Percentiles rank a stretch among this genome's conserved stretches.
Conservation (phyloP, 2,329 filamentous ascomycete genomes). For the Mycosphaerella sp. region DNA sequence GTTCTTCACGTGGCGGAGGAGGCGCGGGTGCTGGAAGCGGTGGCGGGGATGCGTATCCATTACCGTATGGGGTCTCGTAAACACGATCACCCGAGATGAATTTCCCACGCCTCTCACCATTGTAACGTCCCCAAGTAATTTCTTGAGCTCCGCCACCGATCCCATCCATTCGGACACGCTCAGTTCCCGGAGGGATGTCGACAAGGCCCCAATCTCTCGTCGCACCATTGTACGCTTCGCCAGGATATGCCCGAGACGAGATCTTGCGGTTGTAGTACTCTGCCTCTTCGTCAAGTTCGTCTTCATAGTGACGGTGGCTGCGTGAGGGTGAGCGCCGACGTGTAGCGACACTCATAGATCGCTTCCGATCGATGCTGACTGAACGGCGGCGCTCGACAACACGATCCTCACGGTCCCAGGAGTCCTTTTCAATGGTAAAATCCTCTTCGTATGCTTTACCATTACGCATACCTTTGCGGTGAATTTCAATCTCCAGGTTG, state of each 20-base stretch:
- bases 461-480: conserved; percentile 43
- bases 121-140: conserved; percentile 72
- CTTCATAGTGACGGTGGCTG: conserved; percentile 46
- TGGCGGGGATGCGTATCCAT: conserved; percentile 22
- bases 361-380: conserved; percentile 19
- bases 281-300: conserved; percentile 49
- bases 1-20: conserved; percentile 18
- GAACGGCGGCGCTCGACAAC: conserved; percentile 31
- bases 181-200: conserved; percentile 76
- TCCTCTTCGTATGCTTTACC: conserved; percentile 56
- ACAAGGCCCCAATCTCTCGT: conserved; percentile 75
- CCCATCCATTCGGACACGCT: conserved; percentile 75
- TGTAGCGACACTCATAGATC: conserved; percentile 25
- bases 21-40: conserved; percentile 18
- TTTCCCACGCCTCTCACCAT: conserved; percentile 65
- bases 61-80: conserved; percentile 41
- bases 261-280: conserved; percentile 62
- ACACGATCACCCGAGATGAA: conserved; percentile 63
- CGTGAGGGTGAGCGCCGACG: conserved; percentile 35
- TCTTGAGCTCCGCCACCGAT: conserved; percentile 68
- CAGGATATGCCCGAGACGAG: conserved; percentile 60
- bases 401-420: conserved; percentile 35
- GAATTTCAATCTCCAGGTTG: conserved; percentile 52
- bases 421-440: conserved; percentile 55
- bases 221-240: conserved; percentile 67